phyloP scores from a whole-genome alignment of 176 grass and related monocot genomes.

The Canna indica region DNA sequence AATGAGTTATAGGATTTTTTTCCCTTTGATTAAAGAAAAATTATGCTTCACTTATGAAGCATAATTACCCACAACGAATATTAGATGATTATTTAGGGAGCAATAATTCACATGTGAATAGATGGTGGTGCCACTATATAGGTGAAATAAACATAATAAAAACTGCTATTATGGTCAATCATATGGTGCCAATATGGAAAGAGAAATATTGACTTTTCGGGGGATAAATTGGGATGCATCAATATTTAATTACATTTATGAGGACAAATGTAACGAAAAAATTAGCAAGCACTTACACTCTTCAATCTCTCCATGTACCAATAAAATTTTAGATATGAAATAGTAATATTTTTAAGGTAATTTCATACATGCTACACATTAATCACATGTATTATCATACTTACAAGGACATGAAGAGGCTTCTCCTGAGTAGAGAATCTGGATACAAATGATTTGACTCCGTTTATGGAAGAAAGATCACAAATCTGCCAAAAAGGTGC shows the following conservation, averaged over 20 bases:
- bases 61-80: background rate
- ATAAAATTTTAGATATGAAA: background rate
- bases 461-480: conserved; percentile 68
- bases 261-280: too few relatives aligned
- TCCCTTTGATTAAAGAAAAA: too few relatives aligned
- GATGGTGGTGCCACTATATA: background rate
- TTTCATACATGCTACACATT: background rate
- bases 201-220: background rate
- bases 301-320: background rate
- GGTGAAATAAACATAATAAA: background rate
- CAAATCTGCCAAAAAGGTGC: conserved; percentile 39
- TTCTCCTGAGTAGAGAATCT: conserved; percentile 58
- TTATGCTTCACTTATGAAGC: too few relatives aligned
- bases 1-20: too few relatives aligned
- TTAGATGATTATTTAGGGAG: background rate
- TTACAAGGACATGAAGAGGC: conserved; percentile 80
- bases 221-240: too few relatives aligned
- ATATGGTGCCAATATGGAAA: background rate
- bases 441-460: conserved; percentile 66
- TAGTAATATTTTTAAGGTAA: background rate
- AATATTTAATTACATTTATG: too few relatives aligned
- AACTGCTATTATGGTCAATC: background rate
- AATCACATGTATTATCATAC: background rate
- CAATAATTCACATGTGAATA: background rate
- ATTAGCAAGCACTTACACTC: background rate